Base-by-base conservation (phyloP, 805 yeast genomes). In the Teunomyces aglyptinius region DNA sequence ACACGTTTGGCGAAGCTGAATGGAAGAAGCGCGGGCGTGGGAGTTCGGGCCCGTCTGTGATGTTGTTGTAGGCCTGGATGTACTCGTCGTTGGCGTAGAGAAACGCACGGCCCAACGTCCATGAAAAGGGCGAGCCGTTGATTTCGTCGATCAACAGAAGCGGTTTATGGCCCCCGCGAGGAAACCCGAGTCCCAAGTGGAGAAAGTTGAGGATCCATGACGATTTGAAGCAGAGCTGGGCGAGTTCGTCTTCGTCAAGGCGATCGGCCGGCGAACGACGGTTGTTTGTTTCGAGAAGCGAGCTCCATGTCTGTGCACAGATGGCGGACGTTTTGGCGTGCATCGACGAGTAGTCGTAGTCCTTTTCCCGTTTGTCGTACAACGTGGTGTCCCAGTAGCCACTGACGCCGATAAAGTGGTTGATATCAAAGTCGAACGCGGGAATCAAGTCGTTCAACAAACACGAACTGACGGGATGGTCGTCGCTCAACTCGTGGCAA, bases 311-410 rank as follows among this genome's bases (percentile, higher is more conserved):
- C 44, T 67, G 67, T 1, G 76, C 64, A 55, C 88, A 83, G 1
- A 80, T 56, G 43, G 69, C 70, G 10, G 67, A 56, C 0, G 86
- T 78, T 41, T 74, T 70, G 22, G 55, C 55, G 54, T 69, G 75
- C 49, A 75, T 76, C 33, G 65, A 55, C 18, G 60, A 60, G 50
- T 78, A 78, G 48, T 78, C 72, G 52, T 78, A 80, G 4, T 8
- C 10, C 10, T 24, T 24, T 3, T 10, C 6, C 4, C 26, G 26
- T 24, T 8, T 24, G 26, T 11, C 8, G 31, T 78, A 56, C 32
- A 81, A 63, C 41, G 71, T 68, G n/a, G 75, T 72, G 54, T 82
- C 82, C 82, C 85, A 82, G 57, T 82, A 82, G 4, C 86, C 87
- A 49, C 85, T 80, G 6, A 83, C 84, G 0, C 87, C 89, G 34